These are phyloP conservation scores for Taxillus chinensis DNA, from an alignment of 164 flowering plant genomes.

Conservation along the genomic window DNA sequence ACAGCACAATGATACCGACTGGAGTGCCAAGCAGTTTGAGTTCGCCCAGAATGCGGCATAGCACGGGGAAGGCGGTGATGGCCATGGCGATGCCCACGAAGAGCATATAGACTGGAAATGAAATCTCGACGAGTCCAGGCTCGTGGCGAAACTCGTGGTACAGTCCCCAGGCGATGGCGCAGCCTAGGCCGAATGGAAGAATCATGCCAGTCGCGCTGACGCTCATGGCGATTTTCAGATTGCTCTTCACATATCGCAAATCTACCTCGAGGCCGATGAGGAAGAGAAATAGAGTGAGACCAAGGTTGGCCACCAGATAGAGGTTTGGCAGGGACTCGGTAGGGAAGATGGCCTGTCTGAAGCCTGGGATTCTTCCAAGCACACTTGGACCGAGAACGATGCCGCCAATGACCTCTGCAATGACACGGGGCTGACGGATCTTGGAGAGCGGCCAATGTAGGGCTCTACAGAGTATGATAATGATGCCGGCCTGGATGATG, in stretches of 20 bases:
- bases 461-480: slow-evolving; percentile 40
- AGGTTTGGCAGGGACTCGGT: slow-evolving; percentile 41
- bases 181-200: slow-evolving; percentile 40
- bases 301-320: slow-evolving; percentile 45
- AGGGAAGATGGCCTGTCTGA: slow-evolving; percentile 35
- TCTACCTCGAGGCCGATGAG: slow-evolving; percentile 62
- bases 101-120: slow-evolving; percentile 29
- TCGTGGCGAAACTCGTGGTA: slow-evolving; percentile 21
- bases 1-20: slow-evolving; percentile 47
- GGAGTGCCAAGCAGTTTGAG: slow-evolving; percentile 48
- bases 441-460: slow-evolving; percentile 64
- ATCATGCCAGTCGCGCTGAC: slow-evolving; percentile 48
- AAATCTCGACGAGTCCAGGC: slow-evolving; percentile 24
- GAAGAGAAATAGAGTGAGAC: slow-evolving; percentile 57
- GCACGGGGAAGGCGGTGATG: slow-evolving; percentile 54
- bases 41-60: slow-evolving; percentile 59
- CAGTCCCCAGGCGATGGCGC: slow-evolving; percentile 31
- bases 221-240: slow-evolving; percentile 29
- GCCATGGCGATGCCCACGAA: slow-evolving; percentile 57
- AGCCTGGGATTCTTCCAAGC: slow-evolving; percentile 37
- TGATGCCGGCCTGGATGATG: slow-evolving; percentile 44
- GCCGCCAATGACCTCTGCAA: slow-evolving; percentile 77
- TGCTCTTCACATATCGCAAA: slow-evolving; percentile 30
- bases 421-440: slow-evolving; percentile 79
- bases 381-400: slow-evolving; percentile 58